phyloP scores from a whole-genome alignment of 805 yeast genomes.

The Myxozyma mucilagina region DNA sequence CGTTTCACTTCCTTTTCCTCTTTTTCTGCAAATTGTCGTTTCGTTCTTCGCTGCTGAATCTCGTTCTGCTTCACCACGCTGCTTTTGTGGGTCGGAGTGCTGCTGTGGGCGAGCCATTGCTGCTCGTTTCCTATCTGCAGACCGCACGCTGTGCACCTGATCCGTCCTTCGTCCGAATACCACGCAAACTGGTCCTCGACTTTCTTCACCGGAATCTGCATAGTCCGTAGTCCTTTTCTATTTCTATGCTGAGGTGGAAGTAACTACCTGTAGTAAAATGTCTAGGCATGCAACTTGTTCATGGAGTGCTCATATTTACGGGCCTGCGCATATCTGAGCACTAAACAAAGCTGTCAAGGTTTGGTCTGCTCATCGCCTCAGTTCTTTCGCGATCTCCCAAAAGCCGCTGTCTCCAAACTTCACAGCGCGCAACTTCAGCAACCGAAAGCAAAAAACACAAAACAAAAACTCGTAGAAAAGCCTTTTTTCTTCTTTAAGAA shows the following conservation, averaged over 20 bases:
- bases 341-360: no score
- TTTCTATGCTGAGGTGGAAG: no score
- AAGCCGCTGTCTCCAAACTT: no score
- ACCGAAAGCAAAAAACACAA: background rate
- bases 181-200: slow-evolving; percentile 15
- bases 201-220: background rate
- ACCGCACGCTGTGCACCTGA: slow-evolving; percentile 19
- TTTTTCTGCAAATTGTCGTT: slow-evolving; percentile 10
- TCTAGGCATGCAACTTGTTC: no score
- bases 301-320: no score
- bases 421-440: background rate
- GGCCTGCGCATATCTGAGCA: no score
- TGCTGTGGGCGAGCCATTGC: slow-evolving; percentile 21
- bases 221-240: background rate
- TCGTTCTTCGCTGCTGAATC: slow-evolving; percentile 17
- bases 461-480: no score
- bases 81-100: slow-evolving; percentile 17
- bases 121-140: slow-evolving; percentile 5
- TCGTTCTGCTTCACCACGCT: slow-evolving; percentile 7
- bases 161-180: slow-evolving; percentile 4
- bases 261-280: no score
- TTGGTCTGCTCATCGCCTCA: no score
- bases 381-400: no score
- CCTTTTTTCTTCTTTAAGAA: no score
- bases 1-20: background rate